Evolutionary conservation across 768 basidiomycete species (phyloP), one percentile per base, ranked within the genome.

Genomic region (Serpula lacrymans): DNA sequence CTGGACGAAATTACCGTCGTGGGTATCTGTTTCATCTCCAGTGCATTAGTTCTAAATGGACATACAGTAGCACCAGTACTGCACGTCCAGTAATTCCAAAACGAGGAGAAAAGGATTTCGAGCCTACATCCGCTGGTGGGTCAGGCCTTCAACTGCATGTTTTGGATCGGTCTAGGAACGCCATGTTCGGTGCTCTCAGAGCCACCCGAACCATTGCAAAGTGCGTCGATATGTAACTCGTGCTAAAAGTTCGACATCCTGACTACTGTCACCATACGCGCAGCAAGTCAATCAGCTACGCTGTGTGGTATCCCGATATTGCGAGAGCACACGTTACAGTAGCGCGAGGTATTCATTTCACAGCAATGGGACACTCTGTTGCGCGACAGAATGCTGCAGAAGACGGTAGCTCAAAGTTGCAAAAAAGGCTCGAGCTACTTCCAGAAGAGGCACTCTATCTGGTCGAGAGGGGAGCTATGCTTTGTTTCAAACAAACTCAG

Each of bases 41-140:
- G 36, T 42, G n/a, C 29, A 51, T 34, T 33, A 32, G 27, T 10
- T 20, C 37, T 28, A 14, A 23, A 30, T 25, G 23, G 33, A 37
- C 43, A 60, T 56, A 32, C 56, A 48, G 31, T 35, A 42, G 48
- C n/a, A 14, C 37, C 28, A 60, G 51, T 8, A 51, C 51, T 12
- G 52, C 63, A 4, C 75, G 82, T 28, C 87, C 86, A 2, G 70
- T 87, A 5, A 94, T 99, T 37, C 96, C 96, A 5, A 94, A 89
- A 61, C 79, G 96, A 20, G 96, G 96, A 2, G 96, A 98, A 63
- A 98, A 99, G 58, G 94, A 98, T 49, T 98, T 92, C 50, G 95
- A 98, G 58, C 96, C 96, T 2, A 70, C 71, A 50, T 54, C 67
- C 16, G 69, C 68, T 7, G 57, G 77, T 8, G 87, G 84, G 5